A percentile compares a stretch with the other conserved stretches of the same genome.
Conservation (phyloP, 2,329 filamentous ascomycete species). For the Alternaria metachromatica region DNA sequence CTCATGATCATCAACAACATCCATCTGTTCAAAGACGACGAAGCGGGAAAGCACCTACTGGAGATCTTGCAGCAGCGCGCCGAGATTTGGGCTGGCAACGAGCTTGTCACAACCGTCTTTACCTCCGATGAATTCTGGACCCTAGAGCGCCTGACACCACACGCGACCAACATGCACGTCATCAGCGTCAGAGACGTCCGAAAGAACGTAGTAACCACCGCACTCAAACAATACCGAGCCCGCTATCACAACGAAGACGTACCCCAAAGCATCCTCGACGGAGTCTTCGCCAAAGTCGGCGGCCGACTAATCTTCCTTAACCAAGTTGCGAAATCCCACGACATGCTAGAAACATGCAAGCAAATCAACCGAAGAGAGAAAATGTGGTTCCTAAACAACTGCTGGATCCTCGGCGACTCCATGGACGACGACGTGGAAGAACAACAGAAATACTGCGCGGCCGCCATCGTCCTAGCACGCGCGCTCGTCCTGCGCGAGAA, state of each 20-base stretch:
- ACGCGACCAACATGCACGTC: conserved; percentile 92
- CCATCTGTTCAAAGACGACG: conserved; percentile 87
- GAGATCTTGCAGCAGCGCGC: conserved; percentile 94
- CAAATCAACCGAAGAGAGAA: conserved; percentile 73
- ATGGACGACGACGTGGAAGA: conserved; percentile 99
- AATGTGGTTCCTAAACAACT: conserved; percentile 79
- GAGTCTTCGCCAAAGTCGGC: conserved; percentile 87
- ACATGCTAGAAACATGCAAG: conserved; percentile 83
- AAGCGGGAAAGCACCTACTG: conserved; percentile 85
- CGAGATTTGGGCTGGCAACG: conserved; percentile 92
- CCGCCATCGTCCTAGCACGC: conserved; percentile 90
- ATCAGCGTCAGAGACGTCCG: conserved; percentile 82
- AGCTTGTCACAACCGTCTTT: conserved; percentile 88
- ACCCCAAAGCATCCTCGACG: conserved; percentile 64
- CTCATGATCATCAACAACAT: conserved; percentile 92
- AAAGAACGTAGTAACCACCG: conserved; percentile 75
- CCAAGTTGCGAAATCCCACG: conserved; percentile 78
- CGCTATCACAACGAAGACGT: conserved; percentile 74
- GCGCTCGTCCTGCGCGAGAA: conserved; percentile 84
- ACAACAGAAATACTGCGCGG: conserved; percentile 91
- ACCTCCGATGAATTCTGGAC: conserved; percentile 99
- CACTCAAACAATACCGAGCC: conserved; percentile 76
- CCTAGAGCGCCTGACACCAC: conserved; percentile 88
- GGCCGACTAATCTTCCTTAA: conserved; percentile 87
- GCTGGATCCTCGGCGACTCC: conserved; percentile 74